Conservation (phyloP, 2,329 filamentous ascomycete genomes). For the Knoxdaviesia proteae region DNA sequence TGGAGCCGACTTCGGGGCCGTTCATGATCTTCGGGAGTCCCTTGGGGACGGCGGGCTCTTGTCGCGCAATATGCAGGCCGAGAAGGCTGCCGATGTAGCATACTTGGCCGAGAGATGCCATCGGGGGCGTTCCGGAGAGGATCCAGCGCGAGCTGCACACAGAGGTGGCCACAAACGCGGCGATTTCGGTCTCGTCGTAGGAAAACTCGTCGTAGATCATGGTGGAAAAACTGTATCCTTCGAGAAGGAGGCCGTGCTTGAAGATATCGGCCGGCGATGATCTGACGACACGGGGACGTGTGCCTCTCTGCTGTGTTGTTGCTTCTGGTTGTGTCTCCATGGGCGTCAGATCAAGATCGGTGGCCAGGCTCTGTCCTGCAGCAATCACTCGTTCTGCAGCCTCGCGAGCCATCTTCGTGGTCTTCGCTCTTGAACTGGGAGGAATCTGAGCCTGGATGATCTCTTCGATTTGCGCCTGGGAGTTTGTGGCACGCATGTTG, state of each 20-base stretch:
- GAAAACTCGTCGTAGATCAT: conserved; percentile 23
- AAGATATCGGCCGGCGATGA: neutral
- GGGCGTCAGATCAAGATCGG: too few species aligned
- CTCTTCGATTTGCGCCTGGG: neutral
- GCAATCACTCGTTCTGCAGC: neutral
- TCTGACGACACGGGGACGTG: conserved; percentile 1
- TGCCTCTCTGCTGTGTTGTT: conserved; percentile 8
- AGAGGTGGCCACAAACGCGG: conserved; percentile 13
- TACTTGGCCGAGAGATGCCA: conserved; percentile 14
- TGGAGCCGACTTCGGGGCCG: conserved; percentile 11
- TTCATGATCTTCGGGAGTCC: conserved; percentile 16
- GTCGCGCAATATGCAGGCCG: conserved; percentile 17
- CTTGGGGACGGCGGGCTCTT: conserved; percentile 11
- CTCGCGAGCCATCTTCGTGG: neutral
- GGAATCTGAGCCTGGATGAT: conserved; percentile 1
- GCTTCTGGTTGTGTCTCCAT: neutral
- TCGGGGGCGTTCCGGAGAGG: conserved; percentile 20
- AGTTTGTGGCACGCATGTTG: neutral
- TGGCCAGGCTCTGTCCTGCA: too few species aligned
- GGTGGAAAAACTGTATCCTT: conserved; percentile 17
- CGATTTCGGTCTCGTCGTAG: conserved; percentile 13
- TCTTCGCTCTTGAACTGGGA: neutral
- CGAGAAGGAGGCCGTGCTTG: conserved; percentile 9
- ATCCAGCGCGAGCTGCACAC: conserved; percentile 19
- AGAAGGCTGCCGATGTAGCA: conserved; percentile 15